A percentile compares a stretch with the other conserved stretches of the same genome.
Conservation (phyloP, 2,329 filamentous ascomycete genomes). For the Epichloe uncinata region DNA sequence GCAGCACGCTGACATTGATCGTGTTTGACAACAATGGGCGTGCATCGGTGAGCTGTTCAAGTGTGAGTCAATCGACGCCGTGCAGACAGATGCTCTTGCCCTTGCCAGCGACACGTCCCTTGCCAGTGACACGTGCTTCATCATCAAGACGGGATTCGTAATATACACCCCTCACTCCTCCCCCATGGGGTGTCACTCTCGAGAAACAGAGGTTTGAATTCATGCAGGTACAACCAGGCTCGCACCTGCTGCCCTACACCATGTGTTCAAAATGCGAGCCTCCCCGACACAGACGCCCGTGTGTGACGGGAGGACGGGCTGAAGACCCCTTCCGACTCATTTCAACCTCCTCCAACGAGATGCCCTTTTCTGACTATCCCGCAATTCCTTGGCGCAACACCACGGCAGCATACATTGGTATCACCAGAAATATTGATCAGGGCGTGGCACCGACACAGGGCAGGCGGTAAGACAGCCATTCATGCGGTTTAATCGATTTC, state of each 20-base stretch:
- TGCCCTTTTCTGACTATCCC: not conserved
- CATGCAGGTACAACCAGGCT: constrained; percentile 3
- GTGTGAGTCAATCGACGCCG: not conserved
- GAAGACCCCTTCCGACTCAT: not conserved
- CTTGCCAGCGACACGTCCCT: not conserved
- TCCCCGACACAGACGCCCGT: constrained; percentile 1
- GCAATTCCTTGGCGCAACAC: not conserved
- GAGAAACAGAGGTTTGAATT: not conserved
- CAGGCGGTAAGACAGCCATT: not conserved
- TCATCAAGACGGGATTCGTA: not conserved
- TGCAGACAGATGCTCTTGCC: not conserved
- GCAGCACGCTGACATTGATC: not conserved
- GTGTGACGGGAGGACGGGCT: not conserved
- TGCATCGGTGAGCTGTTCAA: not conserved
- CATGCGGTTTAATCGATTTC: not conserved
- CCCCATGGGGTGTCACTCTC: not conserved
- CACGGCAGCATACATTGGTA: not conserved
- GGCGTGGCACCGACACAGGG: not conserved
- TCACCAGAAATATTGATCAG: not conserved
- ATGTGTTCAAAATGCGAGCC: not conserved
- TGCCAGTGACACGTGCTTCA: not conserved
- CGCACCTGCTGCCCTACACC: not conserved
- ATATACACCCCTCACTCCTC: not conserved
- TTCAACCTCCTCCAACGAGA: not conserved
- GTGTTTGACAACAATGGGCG: not conserved